Percentiles rank a stretch among this genome's conserved stretches.
These are phyloP conservation scores for Isoetes engelmannii DNA, from an alignment of 83 land plant genomes.

Conservation along the genomic window DNA sequence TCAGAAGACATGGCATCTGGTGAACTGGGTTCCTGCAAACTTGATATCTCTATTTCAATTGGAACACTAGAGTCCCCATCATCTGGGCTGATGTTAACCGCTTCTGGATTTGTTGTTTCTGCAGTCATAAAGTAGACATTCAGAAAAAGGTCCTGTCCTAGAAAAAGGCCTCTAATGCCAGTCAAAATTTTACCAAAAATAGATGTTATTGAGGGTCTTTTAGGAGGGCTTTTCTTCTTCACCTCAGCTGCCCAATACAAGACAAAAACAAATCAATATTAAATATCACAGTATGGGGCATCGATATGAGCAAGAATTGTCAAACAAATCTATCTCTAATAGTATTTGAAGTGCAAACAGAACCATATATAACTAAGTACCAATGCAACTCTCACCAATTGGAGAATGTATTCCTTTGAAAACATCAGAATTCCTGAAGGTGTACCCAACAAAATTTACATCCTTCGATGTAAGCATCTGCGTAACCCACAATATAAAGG, in stretches of 20 bases:
- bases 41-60: too few species aligned
- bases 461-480: conserved; percentile 81
- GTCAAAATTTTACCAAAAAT: conserved; percentile 23
- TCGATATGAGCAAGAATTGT: background rate
- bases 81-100: too few species aligned
- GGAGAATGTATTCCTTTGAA: conserved; percentile 35
- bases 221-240: conserved; percentile 26
- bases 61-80: too few species aligned
- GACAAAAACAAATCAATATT: background rate
- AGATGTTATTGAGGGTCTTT: conserved; percentile 27
- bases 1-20: too few species aligned
- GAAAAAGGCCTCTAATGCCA: too few species aligned
- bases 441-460: conserved; percentile 71
- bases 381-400: conserved; percentile 9
- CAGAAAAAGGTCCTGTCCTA: too few species aligned
- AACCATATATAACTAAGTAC: too few species aligned
- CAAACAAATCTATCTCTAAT: too few species aligned
- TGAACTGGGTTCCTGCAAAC: too few species aligned
- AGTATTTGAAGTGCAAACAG: background rate
- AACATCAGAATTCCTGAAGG: conserved; percentile 68
- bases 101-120: too few species aligned
- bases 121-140: too few species aligned
- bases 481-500: background rate
- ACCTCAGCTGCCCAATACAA: conserved; percentile 27
- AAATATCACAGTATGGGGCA: conserved; percentile 19